Evolutionary conservation across 106 monocot species (phyloP), one percentile per base, ranked within the genome.

Genomic region (Platanthera zijinensis): DNA sequence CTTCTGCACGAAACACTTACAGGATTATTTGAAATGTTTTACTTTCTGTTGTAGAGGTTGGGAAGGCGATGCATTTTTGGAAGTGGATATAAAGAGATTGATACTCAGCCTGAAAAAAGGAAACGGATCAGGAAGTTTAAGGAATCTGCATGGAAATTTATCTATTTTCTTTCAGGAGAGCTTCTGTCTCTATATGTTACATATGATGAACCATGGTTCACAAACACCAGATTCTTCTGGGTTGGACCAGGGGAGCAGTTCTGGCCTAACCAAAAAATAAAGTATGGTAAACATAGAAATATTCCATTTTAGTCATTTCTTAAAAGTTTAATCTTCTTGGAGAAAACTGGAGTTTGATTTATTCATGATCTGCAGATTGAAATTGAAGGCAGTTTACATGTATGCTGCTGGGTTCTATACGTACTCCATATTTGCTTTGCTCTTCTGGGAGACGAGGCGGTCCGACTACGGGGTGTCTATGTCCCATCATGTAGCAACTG

Each of bases 401-500:
- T 95, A 87, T 81, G 83, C 87, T 82, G 88, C 87, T 84, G 96
- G 96, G 68, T 96, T 96, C 73, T 96, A 96, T 69, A 84, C 90
- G 62, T 90, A 96, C 77, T 96, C 96, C 21, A 96, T 96, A 67
- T 92, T 92, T 78, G 96, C 96, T 28, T 79, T 96, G 78, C 48
- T 96, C 48, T 93, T 87, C 69, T 97, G 96, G 96, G 96, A 97
- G 87, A 97, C 96, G 82, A 89, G 85, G 78, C 85, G 96, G 22
- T 85, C 89, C 56, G 96, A 97, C 75, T 97, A 85, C 79, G 91
- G 89, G 18, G 91, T 93, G 15, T 97, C 96, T 50, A 86, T 97
- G 96, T 87, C 73, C 52, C 96, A 97, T 85, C 96, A 97, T 82
- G 75, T 93, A 11, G 90, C 96, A 69, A 90, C 85, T 68, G 85